Evolutionary conservation across 2,329 filamentous ascomycete genomes (phyloP).

Genomic region (Cercospora nicotianae): DNA sequence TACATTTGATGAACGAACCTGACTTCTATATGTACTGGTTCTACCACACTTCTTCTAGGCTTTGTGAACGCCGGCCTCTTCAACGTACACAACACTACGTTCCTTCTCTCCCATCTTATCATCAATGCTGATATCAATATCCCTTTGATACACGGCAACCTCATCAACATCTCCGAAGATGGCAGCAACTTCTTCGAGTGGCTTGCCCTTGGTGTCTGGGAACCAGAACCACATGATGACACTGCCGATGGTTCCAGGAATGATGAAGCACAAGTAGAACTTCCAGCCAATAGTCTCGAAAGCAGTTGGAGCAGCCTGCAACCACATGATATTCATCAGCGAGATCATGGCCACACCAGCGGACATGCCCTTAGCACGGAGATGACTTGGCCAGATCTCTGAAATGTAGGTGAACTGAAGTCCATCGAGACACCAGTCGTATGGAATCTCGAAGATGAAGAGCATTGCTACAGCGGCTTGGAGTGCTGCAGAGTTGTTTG

Average conservation of each 20-base stretch:
- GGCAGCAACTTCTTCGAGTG: conserved; percentile 27
- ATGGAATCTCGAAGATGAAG: conserved; percentile 25
- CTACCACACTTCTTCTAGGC: not conserved
- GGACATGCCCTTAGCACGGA: conserved; percentile 29
- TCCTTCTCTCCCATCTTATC: not conserved
- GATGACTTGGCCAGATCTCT: conserved; percentile 27
- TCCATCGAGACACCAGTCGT: conserved; percentile 26
- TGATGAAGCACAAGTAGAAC: conserved; percentile 25
- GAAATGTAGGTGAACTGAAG: conserved; percentile 28
- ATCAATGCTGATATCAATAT: conserved; percentile 3
- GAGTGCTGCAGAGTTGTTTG: conserved; percentile 21
- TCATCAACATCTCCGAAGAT: conserved; percentile 25
- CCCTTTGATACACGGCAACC: conserved; percentile 15
- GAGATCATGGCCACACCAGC: conserved; percentile 28
- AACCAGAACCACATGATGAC: conserved; percentile 24
- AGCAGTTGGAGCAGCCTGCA: conserved; percentile 25
- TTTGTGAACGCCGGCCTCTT: not conserved
- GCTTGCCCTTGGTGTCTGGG: conserved; percentile 24
- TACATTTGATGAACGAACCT: not conserved
- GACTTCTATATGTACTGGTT: not conserved
- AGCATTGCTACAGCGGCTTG: conserved; percentile 23
- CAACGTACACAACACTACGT: not conserved
- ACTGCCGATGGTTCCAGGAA: conserved; percentile 23
- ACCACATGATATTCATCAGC: conserved; percentile 32
- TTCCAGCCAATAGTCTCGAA: conserved; percentile 23